phyloP scores from a whole-genome alignment of 2,329 filamentous ascomycete species.

The Fusarium haematococcum region DNA sequence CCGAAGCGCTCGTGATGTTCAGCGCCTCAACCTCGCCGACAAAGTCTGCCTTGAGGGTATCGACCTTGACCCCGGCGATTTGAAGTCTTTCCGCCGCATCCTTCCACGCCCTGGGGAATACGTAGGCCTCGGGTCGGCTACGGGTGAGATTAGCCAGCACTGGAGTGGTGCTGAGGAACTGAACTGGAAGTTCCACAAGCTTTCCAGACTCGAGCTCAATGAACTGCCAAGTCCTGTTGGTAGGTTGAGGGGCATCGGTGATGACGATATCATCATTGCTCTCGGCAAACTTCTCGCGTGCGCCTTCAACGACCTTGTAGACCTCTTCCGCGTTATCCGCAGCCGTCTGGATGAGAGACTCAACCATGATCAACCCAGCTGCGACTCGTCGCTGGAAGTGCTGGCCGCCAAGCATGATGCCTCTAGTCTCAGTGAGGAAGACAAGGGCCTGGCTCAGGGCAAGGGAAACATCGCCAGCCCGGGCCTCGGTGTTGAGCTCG shows the following conservation, averaged over 20 bases:
- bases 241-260: conserved; percentile 31
- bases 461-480: conserved; percentile 42
- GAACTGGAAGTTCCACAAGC: conserved; percentile 36
- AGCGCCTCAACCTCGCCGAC: conserved; percentile 39
- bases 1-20: conserved; percentile 30
- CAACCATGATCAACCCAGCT: conserved; percentile 41
- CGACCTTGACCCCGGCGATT: conserved; percentile 38
- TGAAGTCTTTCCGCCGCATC: conserved; percentile 41
- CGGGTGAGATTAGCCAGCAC: conserved; percentile 43
- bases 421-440: conserved; percentile 44
- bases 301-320: conserved; percentile 33
- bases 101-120: conserved; percentile 43
- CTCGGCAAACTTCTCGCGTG: conserved; percentile 37
- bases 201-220: conserved; percentile 42
- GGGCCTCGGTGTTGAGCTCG: conserved; percentile 42
- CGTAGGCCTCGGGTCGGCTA: conserved; percentile 41
- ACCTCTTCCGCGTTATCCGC: conserved; percentile 38
- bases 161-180: conserved; percentile 43
- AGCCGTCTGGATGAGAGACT: conserved; percentile 42
- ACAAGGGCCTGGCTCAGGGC: conserved; percentile 43
- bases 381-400: conserved; percentile 49
- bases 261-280: conserved; percentile 43
- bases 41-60: conserved; percentile 35
- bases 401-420: conserved; percentile 47
- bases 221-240: conserved; percentile 44